Conservation (phyloP, 768 basidiomycete species). For the Panaeolus cyanescens region DNA sequence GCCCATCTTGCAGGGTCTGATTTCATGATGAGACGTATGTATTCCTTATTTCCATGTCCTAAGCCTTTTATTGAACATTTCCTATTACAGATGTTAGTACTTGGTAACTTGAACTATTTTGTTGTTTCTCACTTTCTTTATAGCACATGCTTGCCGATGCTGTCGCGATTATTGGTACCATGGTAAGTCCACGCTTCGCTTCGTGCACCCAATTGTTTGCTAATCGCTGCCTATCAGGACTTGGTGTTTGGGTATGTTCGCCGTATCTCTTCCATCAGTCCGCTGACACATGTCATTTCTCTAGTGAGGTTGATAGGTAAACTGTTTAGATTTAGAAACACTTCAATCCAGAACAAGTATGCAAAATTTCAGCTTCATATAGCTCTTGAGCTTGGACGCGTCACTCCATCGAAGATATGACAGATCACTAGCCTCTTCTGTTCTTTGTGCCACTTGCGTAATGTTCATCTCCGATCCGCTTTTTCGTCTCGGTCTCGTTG, state of each 20-base stretch:
- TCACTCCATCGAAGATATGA: neutral
- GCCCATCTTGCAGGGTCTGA: constrained; percentile 95
- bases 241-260: constrained; percentile 88
- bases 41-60: constrained; percentile 10
- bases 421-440: neutral
- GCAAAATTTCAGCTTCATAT: neutral
- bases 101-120: neutral
- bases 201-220: constrained; percentile 1
- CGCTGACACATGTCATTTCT: constrained; percentile 3
- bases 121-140: constrained; percentile 12
- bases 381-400: neutral
- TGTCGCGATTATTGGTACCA: constrained; percentile 96
- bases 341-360: constrained; percentile 3
- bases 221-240: constrained; percentile 46
- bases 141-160: constrained; percentile 92
- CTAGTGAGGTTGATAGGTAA: constrained; percentile 42
- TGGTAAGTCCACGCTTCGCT: constrained; percentile 56
- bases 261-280: constrained; percentile 1
- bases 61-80: constrained; percentile 18
- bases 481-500: neutral
- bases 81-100: constrained; percentile 11
- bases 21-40: constrained; percentile 95
- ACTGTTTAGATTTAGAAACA: constrained; percentile 15
- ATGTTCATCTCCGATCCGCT: neutral
- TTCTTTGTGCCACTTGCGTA: neutral